Percentiles rank a stretch among this genome's conserved stretches.
These are phyloP conservation scores for Hanseniaspora singularis DNA, from an alignment of 805 yeast genomes.

Conservation along the genomic window DNA sequence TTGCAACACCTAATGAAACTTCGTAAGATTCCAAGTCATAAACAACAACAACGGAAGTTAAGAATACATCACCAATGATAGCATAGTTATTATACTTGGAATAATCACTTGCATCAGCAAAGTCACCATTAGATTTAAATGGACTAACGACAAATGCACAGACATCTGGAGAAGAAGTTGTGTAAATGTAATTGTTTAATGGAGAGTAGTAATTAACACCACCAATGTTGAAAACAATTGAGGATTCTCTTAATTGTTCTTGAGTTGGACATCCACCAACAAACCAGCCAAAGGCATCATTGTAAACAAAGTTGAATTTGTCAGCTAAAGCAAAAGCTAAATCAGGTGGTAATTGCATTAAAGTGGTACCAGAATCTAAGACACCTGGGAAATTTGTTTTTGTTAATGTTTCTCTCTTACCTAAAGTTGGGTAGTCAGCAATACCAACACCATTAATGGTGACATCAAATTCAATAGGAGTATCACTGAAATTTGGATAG, in stretches of 20 bases:
- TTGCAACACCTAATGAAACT: constrained; percentile 37
- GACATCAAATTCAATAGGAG: constrained; percentile 27
- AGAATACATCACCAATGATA: constrained; percentile 43
- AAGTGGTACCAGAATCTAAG: constrained; percentile 36
- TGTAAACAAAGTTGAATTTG: constrained; percentile 32
- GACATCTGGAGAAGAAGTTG: constrained; percentile 22
- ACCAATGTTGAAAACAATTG: constrained; percentile 38
- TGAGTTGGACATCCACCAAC: constrained; percentile 32
- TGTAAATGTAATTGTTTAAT: constrained; percentile 26
- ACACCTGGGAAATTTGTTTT: constrained; percentile 30
- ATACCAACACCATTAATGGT: constrained; percentile 27
- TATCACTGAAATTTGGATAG: constrained; percentile 16
- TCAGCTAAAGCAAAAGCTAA: constrained; percentile 30
- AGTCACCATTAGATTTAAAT: constrained; percentile 18
- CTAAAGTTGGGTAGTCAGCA: constrained; percentile 22
- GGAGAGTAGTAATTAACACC: constrained; percentile 48
- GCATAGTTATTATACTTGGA: constrained; percentile 27
- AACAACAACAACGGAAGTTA: constrained; percentile 42
- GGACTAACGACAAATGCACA: constrained; percentile 37
- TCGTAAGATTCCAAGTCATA: constrained; percentile 40
- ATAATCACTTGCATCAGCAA: constrained; percentile 1
- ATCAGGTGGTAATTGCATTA: constrained; percentile 35
- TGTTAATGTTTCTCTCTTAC: constrained; percentile 23
- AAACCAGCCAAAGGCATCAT: constrained; percentile 32
- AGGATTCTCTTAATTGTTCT: constrained; percentile 20